These are phyloP conservation scores for Delitschia confertaspora DNA, from an alignment of 495 filamentous ascomycete species.

Conservation along the genomic window DNA sequence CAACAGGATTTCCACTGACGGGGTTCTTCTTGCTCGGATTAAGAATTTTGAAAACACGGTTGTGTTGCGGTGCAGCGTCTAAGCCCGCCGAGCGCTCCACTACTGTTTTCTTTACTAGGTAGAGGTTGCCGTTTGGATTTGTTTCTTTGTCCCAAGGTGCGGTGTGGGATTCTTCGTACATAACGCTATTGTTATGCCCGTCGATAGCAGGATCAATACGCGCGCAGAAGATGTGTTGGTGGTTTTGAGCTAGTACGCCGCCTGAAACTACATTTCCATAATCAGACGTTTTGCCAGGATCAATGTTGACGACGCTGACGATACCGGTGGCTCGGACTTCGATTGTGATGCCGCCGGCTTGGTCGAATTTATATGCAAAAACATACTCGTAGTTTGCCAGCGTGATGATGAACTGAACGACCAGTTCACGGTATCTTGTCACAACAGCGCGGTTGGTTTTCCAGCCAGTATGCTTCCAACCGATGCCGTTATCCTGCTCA, in stretches of 20 bases:
- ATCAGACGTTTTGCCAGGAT: conserved; percentile 26
- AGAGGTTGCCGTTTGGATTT: conserved; percentile 31
- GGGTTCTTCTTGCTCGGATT: conserved; percentile 28
- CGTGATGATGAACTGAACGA: conserved; percentile 34
- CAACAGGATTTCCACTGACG: conserved; percentile 27
- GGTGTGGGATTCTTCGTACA: conserved; percentile 28
- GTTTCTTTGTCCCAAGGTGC: conserved; percentile 18
- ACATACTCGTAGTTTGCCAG: conserved; percentile 35
- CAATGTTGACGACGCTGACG: conserved; percentile 28
- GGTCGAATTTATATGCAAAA: conserved; percentile 31
- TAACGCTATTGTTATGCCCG: conserved; percentile 25
- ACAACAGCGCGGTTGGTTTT: conserved; percentile 27
- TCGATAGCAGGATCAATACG: conserved; percentile 32
- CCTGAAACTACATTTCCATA: conserved; percentile 30
- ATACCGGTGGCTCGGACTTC: conserved; percentile 35
- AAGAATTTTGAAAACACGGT: conserved; percentile 31
- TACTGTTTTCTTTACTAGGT: conserved; percentile 21
- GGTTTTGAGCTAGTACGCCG: conserved; percentile 29
- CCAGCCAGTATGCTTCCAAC: conserved; percentile 34
- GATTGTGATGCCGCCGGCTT: conserved; percentile 27
- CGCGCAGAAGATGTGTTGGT: conserved; percentile 32
- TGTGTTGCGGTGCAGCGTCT: conserved; percentile 27
- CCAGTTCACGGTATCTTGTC: conserved; percentile 29
- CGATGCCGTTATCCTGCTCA: conserved; percentile 34
- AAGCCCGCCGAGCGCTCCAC: conserved; percentile 22